phyloP scores from a whole-genome alignment of 2,329 filamentous ascomycete species.

The Xylaria sp. region DNA sequence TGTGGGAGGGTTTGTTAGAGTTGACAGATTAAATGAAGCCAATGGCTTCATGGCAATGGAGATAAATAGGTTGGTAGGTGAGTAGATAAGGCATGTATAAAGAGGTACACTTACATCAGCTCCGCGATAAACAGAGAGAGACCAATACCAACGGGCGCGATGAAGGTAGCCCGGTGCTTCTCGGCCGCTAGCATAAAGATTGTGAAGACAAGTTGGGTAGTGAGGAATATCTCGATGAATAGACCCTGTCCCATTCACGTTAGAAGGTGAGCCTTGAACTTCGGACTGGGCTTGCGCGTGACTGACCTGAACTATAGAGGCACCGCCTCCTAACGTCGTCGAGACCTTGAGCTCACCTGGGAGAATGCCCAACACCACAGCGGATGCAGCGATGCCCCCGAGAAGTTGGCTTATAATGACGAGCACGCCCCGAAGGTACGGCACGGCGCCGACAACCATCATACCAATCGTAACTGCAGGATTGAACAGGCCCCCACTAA shows the following conservation, averaged over 20 bases:
- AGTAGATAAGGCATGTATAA: too few relatives aligned
- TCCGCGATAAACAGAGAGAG: slow-evolving; percentile 66
- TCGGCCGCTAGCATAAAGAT: slow-evolving; percentile 70
- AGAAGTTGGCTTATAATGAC: slow-evolving; percentile 61
- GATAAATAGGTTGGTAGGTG: background rate
- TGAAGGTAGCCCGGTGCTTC: slow-evolving; percentile 70
- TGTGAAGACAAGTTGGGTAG: slow-evolving; percentile 63
- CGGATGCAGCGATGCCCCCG: slow-evolving; percentile 61
- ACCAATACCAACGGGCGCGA: slow-evolving; percentile 72
- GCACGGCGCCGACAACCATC: slow-evolving; percentile 57
- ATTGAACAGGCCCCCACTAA: slow-evolving; percentile 51
- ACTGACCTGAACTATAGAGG: slow-evolving; percentile 54
- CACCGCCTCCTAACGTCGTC: slow-evolving; percentile 58
- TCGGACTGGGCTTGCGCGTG: background rate
- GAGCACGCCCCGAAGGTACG: slow-evolving; percentile 54
- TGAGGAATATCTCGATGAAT: slow-evolving; percentile 58
- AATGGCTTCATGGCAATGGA: background rate
- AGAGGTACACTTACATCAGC: slow-evolving; percentile 47
- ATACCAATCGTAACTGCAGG: slow-evolving; percentile 59
- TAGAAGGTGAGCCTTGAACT: background rate
- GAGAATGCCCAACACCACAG: slow-evolving; percentile 59
- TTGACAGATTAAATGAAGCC: background rate
- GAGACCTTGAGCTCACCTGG: slow-evolving; percentile 59
- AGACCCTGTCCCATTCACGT: slow-evolving; percentile 21
- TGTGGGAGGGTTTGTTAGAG: slow-evolving; percentile 17